Evolutionary conservation across 1,139 yeast species (phyloP), one percentile per base, ranked within the genome.

Genomic region (Pichia sp.): DNA sequence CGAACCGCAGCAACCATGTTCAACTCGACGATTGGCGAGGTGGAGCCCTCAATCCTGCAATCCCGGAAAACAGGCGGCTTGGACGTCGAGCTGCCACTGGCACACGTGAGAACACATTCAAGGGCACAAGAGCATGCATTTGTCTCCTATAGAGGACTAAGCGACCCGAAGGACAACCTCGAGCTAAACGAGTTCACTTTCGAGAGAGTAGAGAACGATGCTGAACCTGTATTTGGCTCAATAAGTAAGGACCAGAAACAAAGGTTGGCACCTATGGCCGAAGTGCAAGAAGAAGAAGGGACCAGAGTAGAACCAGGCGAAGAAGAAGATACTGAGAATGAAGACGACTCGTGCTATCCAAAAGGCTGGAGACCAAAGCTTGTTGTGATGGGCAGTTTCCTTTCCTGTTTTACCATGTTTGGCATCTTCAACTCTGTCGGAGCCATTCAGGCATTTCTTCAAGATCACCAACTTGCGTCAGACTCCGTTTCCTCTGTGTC

Each of bases 401-500:
- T 83, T 57, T 88, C 90, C 0, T 67, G 84, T 42, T 70, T 80
- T n/a, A 80, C 84, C 0, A 76, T 74, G 25, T 81, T 85, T 62
- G 91, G 91, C 2, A 65, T 82, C 30, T 73, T 82, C 60, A 85
- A 85, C 60, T 72, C 85, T 1, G 65, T 82, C 46, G 91, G 91
- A 52, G 86, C 86, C 0, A 74, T 85, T 47, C 84, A 84, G 64
- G 75, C 86, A 0, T 82, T 83, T 58, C 74, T 85, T 19, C 72
- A 82, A 9, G 64, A 68, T 12, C 75, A 83, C 61, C 86, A 82
- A 62, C 69, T 83, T 49, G 66, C 71, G 2, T 53, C 70, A 44
- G 70, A 70, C 10, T 63, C 73, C 4, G 70, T 80, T 2, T 73
- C 83, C 0, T 70, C 74, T 12, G 61, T 62, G 5, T 59, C 65